phyloP scores from a whole-genome alignment of 805 yeast genomes.

The Brettanomyces bruxellensis region DNA sequence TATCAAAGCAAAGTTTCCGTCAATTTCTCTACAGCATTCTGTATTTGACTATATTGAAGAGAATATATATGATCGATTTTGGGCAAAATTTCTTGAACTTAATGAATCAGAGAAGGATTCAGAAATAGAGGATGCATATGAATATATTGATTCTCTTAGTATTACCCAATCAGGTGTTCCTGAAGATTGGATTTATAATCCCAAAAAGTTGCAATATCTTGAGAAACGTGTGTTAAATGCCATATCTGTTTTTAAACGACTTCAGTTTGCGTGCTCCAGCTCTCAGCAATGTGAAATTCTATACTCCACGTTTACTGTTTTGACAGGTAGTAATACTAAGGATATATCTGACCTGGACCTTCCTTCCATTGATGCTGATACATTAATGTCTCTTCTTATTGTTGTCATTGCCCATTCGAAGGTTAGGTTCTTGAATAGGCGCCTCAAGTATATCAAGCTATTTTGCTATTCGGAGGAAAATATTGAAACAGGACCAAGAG shows the following conservation, averaged over 20 bases:
- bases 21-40: constrained; percentile 37
- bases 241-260: constrained; percentile 37
- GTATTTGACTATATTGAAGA: constrained; percentile 66
- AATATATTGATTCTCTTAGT: constrained; percentile 30
- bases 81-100: constrained; percentile 35
- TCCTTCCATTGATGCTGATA: constrained; percentile 66
- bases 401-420: constrained; percentile 60
- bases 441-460: constrained; percentile 54
- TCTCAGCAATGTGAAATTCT: constrained; percentile 39
- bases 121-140: constrained; percentile 22
- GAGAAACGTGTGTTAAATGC: constrained; percentile 45
- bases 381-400: constrained; percentile 61
- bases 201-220: constrained; percentile 14
- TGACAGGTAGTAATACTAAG: constrained; percentile 27
- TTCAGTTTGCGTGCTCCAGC: constrained; percentile 39
- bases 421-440: constrained; percentile 50
- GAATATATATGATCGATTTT: constrained; percentile 56
- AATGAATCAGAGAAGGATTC: constrained; percentile 8
- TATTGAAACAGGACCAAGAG: constrained; percentile 51
- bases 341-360: background rate
- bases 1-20: constrained; percentile 15
- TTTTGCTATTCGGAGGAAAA: constrained; percentile 35
- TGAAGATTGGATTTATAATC: constrained; percentile 8
- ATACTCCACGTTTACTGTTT: constrained; percentile 38
- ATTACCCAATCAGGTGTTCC: constrained; percentile 45